Percentiles rank a stretch among this genome's conserved stretches.
These are phyloP conservation scores for Leptosphaerulina australis DNA, from an alignment of 2,329 filamentous ascomycete genomes.

Conservation along the genomic window DNA sequence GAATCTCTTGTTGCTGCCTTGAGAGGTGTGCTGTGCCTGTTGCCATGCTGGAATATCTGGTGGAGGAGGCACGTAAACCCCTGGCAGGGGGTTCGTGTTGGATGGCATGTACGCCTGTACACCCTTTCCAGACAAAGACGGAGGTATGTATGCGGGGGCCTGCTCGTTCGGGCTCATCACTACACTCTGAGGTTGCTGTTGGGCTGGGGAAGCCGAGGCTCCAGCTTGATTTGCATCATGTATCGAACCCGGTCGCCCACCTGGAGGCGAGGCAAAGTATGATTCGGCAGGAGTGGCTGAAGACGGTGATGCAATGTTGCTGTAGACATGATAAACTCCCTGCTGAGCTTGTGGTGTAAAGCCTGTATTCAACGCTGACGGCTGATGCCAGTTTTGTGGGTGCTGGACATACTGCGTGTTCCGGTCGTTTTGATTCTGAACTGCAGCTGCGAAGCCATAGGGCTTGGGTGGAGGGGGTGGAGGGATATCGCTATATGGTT, in stretches of 20 bases:
- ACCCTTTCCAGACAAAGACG: constrained; percentile 42
- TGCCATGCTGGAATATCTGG: constrained; percentile 48
- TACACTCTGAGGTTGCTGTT: constrained; percentile 29
- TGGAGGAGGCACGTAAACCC: constrained; percentile 46
- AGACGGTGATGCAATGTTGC: constrained; percentile 34
- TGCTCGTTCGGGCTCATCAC: constrained; percentile 43
- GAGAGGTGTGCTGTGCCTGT: constrained; percentile 45
- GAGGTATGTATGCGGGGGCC: constrained; percentile 42
- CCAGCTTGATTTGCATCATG: constrained; percentile 36
- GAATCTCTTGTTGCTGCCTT: constrained; percentile 40
- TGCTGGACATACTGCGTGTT: constrained; percentile 18
- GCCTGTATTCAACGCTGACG: constrained; percentile 27
- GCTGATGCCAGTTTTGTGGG: constrained; percentile 27
- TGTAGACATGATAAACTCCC: constrained; percentile 37
- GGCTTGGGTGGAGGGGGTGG: constrained; percentile 49
- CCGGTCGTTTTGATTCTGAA: constrained; percentile 21
- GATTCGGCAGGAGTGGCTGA: constrained; percentile 40
- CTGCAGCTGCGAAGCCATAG: constrained; percentile 37
- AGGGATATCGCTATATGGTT: constrained; percentile 37
- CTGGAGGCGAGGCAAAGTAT: constrained; percentile 40
- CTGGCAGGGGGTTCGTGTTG: constrained; percentile 45
- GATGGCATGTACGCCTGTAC: constrained; percentile 43
- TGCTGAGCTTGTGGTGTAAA: constrained; percentile 34
- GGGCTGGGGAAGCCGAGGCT: constrained; percentile 24
- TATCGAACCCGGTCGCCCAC: constrained; percentile 35